Evolutionary conservation across 208 protist species (phyloP), one percentile per base, ranked within the genome.

Genomic region (Kentomonas sorsogonicus): DNA sequence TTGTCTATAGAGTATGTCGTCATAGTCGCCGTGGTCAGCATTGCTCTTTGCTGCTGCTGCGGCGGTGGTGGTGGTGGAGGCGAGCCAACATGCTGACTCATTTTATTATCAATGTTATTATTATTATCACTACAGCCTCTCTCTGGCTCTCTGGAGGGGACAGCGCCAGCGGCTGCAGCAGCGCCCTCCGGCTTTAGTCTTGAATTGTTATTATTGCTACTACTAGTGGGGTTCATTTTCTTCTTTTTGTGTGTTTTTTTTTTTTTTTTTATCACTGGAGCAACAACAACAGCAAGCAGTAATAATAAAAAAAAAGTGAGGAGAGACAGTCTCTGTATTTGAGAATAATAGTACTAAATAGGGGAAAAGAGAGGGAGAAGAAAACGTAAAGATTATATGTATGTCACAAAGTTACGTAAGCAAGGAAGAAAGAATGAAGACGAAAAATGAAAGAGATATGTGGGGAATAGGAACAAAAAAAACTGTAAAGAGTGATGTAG

Each of bases 341-440:
- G n/a, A n/a, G n/a, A n/a, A n/a, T n/a, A n/a, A n/a, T n/a, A n/a
- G n/a, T n/a, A n/a, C n/a, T n/a, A n/a, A n/a, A n/a, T n/a, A n/a
- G n/a, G n/a, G n/a, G n/a, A 48, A 58, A 46, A 63, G 39, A 63
- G 39, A 63, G 16, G 41, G 29, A 56, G 44, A 34, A 27, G 43
- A 53, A 48, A 53, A 29, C 20, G 20, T 6, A 36, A 36, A 11
- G 7, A 36, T 15, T 15, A 36, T 36, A 36, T 15, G 33, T 15
- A 36, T 36, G 11, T 15, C 33, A 11, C 11, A 36, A 5, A 36
- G 7, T 15, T 36, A 36, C 5, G 11, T 5, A 15, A 36, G 33
- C 5, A 11, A 11, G 5, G 33, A 15, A 36, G 7, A 36, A 36
- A 36, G 5, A 36, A 36, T 11, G 7, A 5, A 36, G 5, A 11